Conservation (phyloP, 176 grass and related monocot genomes). For the Musa acuminata region DNA sequence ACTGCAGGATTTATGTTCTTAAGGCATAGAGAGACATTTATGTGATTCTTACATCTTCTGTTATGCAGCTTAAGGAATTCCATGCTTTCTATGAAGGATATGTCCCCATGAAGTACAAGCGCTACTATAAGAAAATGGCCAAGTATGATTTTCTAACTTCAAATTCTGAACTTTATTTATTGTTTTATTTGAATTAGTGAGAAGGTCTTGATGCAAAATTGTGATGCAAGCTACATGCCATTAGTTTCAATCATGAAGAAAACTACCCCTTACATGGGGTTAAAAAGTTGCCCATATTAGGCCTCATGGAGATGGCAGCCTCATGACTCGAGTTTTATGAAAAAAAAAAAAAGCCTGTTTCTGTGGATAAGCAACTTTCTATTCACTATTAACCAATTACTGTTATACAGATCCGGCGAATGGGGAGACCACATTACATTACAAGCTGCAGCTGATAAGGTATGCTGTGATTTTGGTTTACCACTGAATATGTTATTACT, state of each 20-base stretch:
- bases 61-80: conserved; percentile 79
- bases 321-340: not conserved
- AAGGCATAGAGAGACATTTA: not conserved
- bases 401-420: conserved; percentile 61
- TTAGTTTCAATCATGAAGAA: not conserved
- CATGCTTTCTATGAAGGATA: conserved; percentile 78
- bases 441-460: conserved; percentile 95
- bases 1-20: not conserved
- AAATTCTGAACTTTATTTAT: not conserved
- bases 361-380: not conserved
- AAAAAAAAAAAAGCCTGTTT: not conserved
- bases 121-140: conserved; percentile 95
- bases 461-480: conserved; percentile 13
- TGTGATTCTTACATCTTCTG: conserved; percentile 21
- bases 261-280: not conserved
- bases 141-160: conserved; percentile 41
- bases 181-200: not conserved
- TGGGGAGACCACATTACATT: conserved; percentile 97
- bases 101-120: conserved; percentile 96
- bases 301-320: not conserved
- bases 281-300: too few species aligned
- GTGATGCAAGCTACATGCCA: too few species aligned
- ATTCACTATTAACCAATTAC: not conserved
- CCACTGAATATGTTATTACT: not conserved
- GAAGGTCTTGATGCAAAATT: not conserved